Base-by-base conservation (phyloP, 768 basidiomycete genomes). In the Tylopilus sp. region DNA sequence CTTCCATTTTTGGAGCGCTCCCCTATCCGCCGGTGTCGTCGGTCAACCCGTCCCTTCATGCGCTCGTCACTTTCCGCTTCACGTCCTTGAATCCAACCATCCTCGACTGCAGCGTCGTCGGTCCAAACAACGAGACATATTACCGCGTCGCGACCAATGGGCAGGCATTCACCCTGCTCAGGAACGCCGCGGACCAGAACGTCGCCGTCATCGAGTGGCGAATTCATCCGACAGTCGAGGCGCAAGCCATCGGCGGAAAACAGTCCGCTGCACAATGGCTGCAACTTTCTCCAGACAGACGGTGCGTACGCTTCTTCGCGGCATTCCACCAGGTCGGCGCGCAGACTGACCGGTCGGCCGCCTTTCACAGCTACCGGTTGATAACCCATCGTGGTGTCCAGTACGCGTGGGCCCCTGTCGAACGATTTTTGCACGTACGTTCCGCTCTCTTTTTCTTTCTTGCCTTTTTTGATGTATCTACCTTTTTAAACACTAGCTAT, bases 1-100 rank as follows among this genome's bases (percentile, higher is more conserved):
- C 83, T 43, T 85, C 85, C 43, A 68, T 85, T 52, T 82, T 80
- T 59, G 85, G 85, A 6, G 84, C 83, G 0, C 78, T 86, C 19
- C 85, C 85, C 26, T 83, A 81, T 59, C 76, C 80, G 0, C 38
- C 68, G 22, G 52, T 71, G 28, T 54, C 74, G 29, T 57, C 52
- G 22, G 45, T 21, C 44, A 40, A 60, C 22, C 62, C 71, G 7
- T 31, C 70, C 22, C 58, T 74, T 16, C 67, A 71, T 28, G 63
- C 70, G 16, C 70, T 72, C 52, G 58, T 75, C 56, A 69, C 72
- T 6, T 79, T 80, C 65, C 72, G 73, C 44, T 80, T 86, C 72
- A 76, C 77, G 12, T 68, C 74, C 13, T 74, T 81, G 62, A 77
- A 71, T 53, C 76, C 80, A 5, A 75, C 74, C 33, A 69, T 86